Percentiles rank a stretch among this genome's conserved stretches.
These are phyloP conservation scores for Brassica cretica DNA, from an alignment of 345 rosid species.

Conservation along the genomic window DNA sequence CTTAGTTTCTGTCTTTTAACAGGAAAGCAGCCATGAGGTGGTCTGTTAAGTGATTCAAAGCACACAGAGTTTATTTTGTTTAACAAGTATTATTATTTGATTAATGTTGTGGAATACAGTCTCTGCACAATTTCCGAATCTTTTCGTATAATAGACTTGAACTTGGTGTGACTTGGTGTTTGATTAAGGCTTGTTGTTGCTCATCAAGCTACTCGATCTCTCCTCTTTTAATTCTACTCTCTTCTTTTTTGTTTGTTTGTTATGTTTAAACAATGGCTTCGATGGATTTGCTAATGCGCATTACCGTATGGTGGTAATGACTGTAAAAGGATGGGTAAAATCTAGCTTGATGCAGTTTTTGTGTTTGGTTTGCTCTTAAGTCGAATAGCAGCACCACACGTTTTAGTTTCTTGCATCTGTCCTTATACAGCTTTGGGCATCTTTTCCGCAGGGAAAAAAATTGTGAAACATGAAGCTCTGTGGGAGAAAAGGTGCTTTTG, in stretches of 20 bases:
- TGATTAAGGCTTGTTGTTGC: constrained; percentile 17
- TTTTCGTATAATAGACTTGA: constrained; percentile 12
- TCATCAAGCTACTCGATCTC: not conserved
- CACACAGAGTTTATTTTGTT: not conserved
- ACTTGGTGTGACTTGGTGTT: constrained; percentile 18
- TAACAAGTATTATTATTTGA: constrained; percentile 19
- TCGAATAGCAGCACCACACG: not conserved
- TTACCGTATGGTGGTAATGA: constrained; percentile 29
- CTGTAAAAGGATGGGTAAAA: constrained; percentile 36
- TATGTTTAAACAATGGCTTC: constrained; percentile 29
- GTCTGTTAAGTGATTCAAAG: constrained; percentile 33
- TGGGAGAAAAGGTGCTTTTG: constrained; percentile 1
- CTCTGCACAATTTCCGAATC: constrained; percentile 22
- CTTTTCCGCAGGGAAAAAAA: constrained; percentile 33
- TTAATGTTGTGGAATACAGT: constrained; percentile 23
- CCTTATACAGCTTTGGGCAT: constrained; percentile 31
- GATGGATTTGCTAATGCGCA: constrained; percentile 35
- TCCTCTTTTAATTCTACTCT: constrained; percentile 16
- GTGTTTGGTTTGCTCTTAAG: constrained; percentile 26
- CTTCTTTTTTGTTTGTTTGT: not conserved
- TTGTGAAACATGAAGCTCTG: constrained; percentile 11
- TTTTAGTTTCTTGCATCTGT: constrained; percentile 2
- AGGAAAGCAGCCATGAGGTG: constrained; percentile 36
- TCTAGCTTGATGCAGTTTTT: constrained; percentile 18
- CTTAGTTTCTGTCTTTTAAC: constrained; percentile 38